Percentiles rank a stretch among this genome's conserved stretches.
phyloP scores from a whole-genome alignment of 2,329 filamentous ascomycete genomes.

The Fusarium sp. region DNA sequence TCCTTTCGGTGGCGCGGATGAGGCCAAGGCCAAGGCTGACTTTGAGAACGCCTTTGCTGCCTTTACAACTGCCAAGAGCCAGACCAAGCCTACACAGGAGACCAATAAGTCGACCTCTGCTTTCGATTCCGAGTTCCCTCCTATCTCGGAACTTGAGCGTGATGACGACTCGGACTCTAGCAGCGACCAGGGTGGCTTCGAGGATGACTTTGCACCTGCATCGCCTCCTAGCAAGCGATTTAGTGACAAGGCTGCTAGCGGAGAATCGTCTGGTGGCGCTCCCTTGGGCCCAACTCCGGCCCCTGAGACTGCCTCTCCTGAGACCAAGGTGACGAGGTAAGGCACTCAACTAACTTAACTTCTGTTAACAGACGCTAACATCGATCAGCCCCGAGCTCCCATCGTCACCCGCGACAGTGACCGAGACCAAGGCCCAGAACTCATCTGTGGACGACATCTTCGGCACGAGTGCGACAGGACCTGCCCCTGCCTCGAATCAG shows the following conservation, averaged over 20 bases:
- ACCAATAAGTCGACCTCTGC: conserved; percentile 59
- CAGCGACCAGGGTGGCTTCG: conserved; percentile 85
- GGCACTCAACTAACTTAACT: neutral
- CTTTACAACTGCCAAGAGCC: conserved; percentile 68
- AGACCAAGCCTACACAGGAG: conserved; percentile 56
- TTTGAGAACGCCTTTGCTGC: conserved; percentile 88
- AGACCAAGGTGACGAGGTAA: conserved; percentile 43
- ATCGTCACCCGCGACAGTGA: conserved; percentile 48
- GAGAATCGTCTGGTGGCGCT: conserved; percentile 20
- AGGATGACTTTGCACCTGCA: conserved; percentile 87
- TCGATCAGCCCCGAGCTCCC: conserved; percentile 44
- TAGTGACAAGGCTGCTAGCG: conserved; percentile 31
- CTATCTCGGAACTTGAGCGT: conserved; percentile 83
- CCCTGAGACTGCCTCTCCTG: conserved; percentile 38
- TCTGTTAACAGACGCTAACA: conserved; percentile 15
- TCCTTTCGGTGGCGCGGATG: conserved; percentile 65
- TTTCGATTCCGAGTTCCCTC: conserved; percentile 87
- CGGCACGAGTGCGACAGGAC: conserved; percentile 47
- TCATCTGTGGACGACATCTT: conserved; percentile 57
- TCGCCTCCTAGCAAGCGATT: conserved; percentile 56
- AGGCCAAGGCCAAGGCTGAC: conserved; percentile 78
- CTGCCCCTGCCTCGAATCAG: conserved; percentile 44
- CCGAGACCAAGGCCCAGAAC: conserved; percentile 44
- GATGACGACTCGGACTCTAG: conserved; percentile 86
- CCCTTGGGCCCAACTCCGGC: conserved; percentile 34